These are phyloP conservation scores for Fusarium fracticaudum DNA, from an alignment of 2,329 filamentous ascomycete genomes.

Conservation along the genomic window DNA sequence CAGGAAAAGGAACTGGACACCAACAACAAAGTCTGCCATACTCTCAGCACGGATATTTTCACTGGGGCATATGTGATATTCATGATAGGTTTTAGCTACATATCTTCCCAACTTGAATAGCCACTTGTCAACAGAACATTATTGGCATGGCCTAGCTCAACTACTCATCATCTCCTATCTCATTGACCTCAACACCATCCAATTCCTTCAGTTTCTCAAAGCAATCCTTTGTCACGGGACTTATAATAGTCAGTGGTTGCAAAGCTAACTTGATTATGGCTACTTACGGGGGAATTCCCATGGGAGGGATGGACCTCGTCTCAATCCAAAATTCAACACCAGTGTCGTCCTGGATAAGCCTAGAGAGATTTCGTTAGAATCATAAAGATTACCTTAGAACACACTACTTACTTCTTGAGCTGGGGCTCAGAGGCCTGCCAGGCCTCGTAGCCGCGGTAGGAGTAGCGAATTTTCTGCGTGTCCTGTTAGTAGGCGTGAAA, in stretches of 20 bases:
- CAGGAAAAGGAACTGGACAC: neutral
- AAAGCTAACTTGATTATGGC: accelerated
- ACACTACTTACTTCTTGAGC: neutral
- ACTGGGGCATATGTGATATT: neutral
- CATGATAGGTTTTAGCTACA: no score
- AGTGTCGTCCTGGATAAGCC: neutral
- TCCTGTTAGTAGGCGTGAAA: neutral
- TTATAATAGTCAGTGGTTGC: neutral
- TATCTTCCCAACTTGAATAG: neutral
- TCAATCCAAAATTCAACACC: neutral
- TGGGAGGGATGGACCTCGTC: neutral
- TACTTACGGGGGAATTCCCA: neutral
- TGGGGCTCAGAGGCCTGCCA: neutral
- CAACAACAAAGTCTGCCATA: neutral
- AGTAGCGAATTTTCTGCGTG: neutral
- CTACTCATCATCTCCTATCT: neutral
- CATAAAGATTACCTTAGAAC: accelerated
- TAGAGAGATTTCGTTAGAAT: accelerated
- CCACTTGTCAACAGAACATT: no score
- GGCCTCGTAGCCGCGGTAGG: neutral
- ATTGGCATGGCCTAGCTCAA: no score
- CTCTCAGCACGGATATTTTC: no score
- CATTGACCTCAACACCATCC: neutral
- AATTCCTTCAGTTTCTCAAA: neutral
- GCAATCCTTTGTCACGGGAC: neutral